Percentiles rank a stretch among this genome's conserved stretches.
phyloP scores from a whole-genome alignment of 345 rosid species.

The Dipteronia sinensis region DNA sequence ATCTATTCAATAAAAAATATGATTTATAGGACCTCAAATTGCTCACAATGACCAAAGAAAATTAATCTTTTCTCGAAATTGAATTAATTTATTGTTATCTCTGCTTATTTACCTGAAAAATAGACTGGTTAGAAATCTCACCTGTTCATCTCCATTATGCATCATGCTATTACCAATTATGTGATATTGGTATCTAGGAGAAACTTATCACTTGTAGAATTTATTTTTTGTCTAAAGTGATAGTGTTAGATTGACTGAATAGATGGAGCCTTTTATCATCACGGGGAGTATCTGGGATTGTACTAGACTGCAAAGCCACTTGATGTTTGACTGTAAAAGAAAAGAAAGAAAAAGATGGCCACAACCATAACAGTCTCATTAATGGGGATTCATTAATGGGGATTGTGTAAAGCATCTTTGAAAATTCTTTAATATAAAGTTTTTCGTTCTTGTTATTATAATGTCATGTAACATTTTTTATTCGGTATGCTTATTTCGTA shows the following conservation, averaged over 20 bases:
- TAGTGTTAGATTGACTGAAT: constrained; percentile 2
- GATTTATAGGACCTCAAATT: not conserved
- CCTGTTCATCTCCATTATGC: constrained; percentile 1
- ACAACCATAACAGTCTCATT: not conserved
- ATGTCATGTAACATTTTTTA: not conserved
- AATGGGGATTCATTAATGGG: constrained; percentile 6
- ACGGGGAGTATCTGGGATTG: constrained; percentile 13
- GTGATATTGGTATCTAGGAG: not conserved
- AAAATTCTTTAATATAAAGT: constrained; percentile 4
- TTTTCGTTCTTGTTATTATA: not conserved
- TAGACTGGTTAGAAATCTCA: not conserved
- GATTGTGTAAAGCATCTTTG: constrained; percentile 2
- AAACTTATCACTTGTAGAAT: not conserved
- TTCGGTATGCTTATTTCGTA: too few species aligned
- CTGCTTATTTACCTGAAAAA: not conserved
- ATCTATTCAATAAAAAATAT: not conserved
- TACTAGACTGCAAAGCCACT: not conserved
- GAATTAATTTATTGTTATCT: not conserved
- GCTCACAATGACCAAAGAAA: constrained; percentile 2
- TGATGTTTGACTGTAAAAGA: not conserved
- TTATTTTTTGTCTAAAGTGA: constrained; percentile 3
- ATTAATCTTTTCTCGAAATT: not conserved
- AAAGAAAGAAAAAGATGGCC: not conserved
- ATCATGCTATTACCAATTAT: not conserved
- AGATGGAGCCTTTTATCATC: not conserved